Conservation (phyloP, 495 filamentous ascomycete species). For the Clavariopsis aquatica region DNA sequence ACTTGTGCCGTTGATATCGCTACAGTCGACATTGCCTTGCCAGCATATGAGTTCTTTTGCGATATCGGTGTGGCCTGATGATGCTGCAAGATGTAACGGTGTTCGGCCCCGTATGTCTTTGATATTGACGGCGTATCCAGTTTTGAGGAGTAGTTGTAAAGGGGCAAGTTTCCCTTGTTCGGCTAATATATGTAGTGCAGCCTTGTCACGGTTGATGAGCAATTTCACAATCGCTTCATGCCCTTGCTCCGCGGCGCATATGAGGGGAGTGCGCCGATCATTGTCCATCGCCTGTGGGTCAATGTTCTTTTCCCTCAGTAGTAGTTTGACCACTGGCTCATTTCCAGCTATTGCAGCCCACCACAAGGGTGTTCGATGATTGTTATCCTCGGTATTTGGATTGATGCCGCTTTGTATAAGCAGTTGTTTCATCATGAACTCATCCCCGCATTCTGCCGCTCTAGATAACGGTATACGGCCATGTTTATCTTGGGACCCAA, state of each 20-base stretch:
- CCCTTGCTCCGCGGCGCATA: neutral
- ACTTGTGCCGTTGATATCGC: neutral
- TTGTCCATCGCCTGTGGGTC: neutral
- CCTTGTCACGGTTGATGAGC: neutral
- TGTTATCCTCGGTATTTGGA: neutral
- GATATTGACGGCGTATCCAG: neutral
- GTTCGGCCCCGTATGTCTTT: neutral
- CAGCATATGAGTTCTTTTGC: neutral
- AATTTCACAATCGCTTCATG: neutral
- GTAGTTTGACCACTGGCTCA: neutral
- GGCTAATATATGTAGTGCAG: neutral
- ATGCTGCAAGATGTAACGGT: neutral
- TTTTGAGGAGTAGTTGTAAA: neutral
- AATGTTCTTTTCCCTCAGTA: neutral
- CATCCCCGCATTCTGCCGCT: neutral
- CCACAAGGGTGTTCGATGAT: neutral
- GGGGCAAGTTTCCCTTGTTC: neutral
- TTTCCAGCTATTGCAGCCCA: neutral
- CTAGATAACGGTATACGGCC: neutral
- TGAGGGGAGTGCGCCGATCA: neutral
- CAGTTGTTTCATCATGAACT: neutral
- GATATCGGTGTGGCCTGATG: neutral
- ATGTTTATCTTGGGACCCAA: neutral
- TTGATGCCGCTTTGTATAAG: neutral
- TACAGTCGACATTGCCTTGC: neutral